A percentile compares a stretch with the other conserved stretches of the same genome.
Conservation (phyloP, 192 early-diverging fungal genomes). For the Coemansia sp. region DNA sequence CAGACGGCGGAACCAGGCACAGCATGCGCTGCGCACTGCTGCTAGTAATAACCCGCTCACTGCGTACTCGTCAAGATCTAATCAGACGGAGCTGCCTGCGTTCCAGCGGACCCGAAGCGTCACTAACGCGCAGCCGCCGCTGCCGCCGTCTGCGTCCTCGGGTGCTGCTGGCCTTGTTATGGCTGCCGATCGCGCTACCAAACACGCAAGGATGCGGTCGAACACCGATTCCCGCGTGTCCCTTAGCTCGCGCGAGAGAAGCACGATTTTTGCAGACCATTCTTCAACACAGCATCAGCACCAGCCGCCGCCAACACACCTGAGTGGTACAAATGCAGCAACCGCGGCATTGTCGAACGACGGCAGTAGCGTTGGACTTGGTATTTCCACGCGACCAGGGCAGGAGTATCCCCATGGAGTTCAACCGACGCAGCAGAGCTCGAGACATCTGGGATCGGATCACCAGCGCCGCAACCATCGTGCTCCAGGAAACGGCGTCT, state of each 20-base stretch:
- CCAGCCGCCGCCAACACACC: neutral
- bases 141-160: neutral
- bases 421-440: too few species aligned
- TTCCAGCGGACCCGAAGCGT: slow-evolving; percentile 36
- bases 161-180: neutral
- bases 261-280: neutral
- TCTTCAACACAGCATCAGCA: neutral
- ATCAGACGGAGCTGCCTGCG: slow-evolving; percentile 41
- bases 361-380: neutral
- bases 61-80: slow-evolving; percentile 39
- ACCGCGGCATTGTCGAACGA: neutral
- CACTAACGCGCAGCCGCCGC: slow-evolving; percentile 16
- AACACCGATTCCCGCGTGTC: slow-evolving; percentile 47
- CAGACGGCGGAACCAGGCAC: slow-evolving; percentile 11
- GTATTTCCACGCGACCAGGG: neutral
- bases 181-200: neutral
- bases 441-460: neutral
- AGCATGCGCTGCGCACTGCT: neutral
- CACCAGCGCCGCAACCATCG: neutral
- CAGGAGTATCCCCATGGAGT: too few species aligned
- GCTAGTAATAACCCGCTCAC: slow-evolving; percentile 15
- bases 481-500: neutral
- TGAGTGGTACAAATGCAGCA: neutral
- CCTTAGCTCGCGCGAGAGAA: slow-evolving; percentile 28
- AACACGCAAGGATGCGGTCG: slow-evolving; percentile 40